A percentile compares a stretch with the other conserved stretches of the same genome.
Conservation (phyloP, 768 basidiomycete genomes). For the Termitomyces titanicus region DNA sequence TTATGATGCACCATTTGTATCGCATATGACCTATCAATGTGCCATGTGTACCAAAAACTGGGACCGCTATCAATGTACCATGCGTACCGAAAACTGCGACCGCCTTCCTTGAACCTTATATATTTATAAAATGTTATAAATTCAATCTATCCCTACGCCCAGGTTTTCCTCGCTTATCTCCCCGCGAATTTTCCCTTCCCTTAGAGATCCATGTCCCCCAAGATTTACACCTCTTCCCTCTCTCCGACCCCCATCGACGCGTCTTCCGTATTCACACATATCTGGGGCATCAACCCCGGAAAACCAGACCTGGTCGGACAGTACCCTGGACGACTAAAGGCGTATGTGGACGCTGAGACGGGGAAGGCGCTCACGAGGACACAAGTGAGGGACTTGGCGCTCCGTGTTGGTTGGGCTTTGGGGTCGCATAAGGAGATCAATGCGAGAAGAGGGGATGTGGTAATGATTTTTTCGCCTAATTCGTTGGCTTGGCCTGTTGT, state of each 20-base stretch:
- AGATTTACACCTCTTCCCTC: slow-evolving; percentile 44
- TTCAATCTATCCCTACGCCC: background rate
- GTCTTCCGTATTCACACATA: slow-evolving; percentile 46
- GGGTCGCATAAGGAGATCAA: slow-evolving; percentile 32
- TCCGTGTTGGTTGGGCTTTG: slow-evolving; percentile 59
- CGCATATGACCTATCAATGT: no score
- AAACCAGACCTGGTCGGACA: slow-evolving; percentile 33
- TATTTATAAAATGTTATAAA: no score
- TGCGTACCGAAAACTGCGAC: no score
- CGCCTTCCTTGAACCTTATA: no score
- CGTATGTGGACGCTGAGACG: slow-evolving; percentile 65
- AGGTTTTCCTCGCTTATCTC: no score
- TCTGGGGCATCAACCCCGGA: slow-evolving; percentile 31
- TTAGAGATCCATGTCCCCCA: slow-evolving; percentile 7
- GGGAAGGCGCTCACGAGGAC: slow-evolving; percentile 54
- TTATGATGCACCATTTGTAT: no score
- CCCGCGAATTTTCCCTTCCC: background rate
- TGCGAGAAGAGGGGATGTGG: slow-evolving; percentile 48
- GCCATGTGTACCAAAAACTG: no score
- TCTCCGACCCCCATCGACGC: slow-evolving; percentile 34
- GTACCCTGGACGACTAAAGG: slow-evolving; percentile 40
- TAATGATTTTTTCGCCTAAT: slow-evolving; percentile 70
- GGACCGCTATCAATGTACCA: no score
- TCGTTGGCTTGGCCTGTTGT: slow-evolving; percentile 49
- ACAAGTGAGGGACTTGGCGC: slow-evolving; percentile 47